These are phyloP conservation scores for Leccinum olivaceopallidum DNA, from an alignment of 768 basidiomycete genomes.

Conservation along the genomic window DNA sequence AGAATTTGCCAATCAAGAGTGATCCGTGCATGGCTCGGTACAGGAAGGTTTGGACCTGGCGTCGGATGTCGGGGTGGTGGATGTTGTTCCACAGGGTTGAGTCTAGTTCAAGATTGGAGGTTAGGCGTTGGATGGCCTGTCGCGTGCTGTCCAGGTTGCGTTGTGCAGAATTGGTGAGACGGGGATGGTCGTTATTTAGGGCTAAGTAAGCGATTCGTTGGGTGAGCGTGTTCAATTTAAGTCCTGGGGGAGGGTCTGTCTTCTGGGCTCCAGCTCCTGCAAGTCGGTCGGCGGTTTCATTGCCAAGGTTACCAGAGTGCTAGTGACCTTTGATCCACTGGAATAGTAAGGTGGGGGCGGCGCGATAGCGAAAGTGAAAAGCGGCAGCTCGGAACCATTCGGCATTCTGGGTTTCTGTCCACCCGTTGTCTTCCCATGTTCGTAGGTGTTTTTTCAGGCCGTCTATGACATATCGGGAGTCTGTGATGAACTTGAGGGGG, in stretches of 20 bases:
- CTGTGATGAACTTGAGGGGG: not conserved
- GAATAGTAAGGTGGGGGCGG: conserved; percentile 20
- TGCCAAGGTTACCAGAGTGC: conserved; percentile 19
- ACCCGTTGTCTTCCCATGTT: conserved; percentile 1
- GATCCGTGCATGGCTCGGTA: not conserved
- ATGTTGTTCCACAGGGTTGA: not conserved
- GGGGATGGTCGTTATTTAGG: no score
- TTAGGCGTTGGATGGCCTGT: not conserved
- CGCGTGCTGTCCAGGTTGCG: no score
- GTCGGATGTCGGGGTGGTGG: not conserved
- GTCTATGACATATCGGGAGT: not conserved
- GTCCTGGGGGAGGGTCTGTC: not conserved
- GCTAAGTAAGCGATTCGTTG: no score
- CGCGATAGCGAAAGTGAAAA: conserved; percentile 8
- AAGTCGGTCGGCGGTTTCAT: conserved; percentile 27
- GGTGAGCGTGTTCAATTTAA: no score
- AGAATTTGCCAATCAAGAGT: not conserved
- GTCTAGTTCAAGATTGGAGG: not conserved
- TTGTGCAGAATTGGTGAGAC: no score
- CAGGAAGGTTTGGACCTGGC: not conserved
- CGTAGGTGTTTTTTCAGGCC: conserved; percentile 10
- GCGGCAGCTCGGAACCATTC: conserved; percentile 2
- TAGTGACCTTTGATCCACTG: conserved; percentile 28
- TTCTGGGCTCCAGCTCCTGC: conserved; percentile 17
- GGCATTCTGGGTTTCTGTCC: conserved; percentile 13